Evolutionary conservation across 768 basidiomycete species (phyloP).

Genomic region (Kwoniella sp.): DNA sequence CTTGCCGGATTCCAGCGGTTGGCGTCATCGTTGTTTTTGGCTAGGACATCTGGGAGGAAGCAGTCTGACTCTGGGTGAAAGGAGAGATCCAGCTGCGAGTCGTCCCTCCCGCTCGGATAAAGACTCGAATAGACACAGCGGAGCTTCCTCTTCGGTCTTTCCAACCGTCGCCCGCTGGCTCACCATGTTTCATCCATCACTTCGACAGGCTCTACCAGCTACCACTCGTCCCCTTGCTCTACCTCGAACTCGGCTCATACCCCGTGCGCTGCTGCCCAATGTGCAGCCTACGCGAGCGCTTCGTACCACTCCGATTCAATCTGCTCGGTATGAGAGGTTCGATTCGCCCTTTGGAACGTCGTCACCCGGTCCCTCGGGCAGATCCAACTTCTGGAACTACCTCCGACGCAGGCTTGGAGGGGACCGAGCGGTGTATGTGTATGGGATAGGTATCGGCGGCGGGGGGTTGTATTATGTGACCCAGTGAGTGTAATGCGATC

Average conservation of each 20-base stretch:
- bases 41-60: no score
- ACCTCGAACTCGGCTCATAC: no score
- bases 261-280: no score
- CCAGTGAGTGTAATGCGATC: constrained; percentile 31
- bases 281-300: background rate
- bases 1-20: background rate
- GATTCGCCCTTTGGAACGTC: constrained; percentile 1
- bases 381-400: constrained; percentile 21
- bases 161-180: no score
- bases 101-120: no score
- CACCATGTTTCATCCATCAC: background rate
- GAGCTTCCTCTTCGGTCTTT: no score
- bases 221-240: constrained; percentile 1
- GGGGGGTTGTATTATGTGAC: constrained; percentile 41
- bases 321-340: constrained; percentile 42
- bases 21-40: background rate
- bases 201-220: background rate
- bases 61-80: no score
- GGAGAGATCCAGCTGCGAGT: no score
- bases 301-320: background rate
- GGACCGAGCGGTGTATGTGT: constrained; percentile 41
- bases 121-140: no score
- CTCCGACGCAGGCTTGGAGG: constrained; percentile 38
- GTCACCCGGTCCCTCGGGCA: constrained; percentile 11
- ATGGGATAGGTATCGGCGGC: constrained; percentile 39